Evolutionary conservation across 78 protist species (phyloP), one percentile per base, ranked within the genome.

Genomic region (Capsaspora owczarzaki): DNA sequence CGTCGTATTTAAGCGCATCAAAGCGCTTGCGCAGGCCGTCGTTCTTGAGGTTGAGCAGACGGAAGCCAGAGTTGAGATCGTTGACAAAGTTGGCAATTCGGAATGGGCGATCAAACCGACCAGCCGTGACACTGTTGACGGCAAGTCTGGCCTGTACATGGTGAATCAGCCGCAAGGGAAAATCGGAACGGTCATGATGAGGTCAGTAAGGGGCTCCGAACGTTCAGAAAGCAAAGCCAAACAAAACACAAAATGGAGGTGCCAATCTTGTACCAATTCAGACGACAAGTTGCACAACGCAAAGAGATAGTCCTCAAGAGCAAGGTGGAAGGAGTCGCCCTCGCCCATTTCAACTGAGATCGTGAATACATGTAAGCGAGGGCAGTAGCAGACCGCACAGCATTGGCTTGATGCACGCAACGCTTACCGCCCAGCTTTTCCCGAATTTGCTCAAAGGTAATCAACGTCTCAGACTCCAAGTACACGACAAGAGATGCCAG

Each of bases 21-120:
- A 41, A 63, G 27, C 81, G 47, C 71, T 81, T 87, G 69, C 94
- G 79, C 22, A 91, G 78, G 25, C 60, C 53, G 70, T 91, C 94
- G 56, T 91, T 91, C 80, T 87, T 87, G 25, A 91, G 81, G 72
- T 86, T 87, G 71, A 91, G 77, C 29, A 84, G 66, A 33, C 85
- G 76, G 75, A 91, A 87, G 5, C 88, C 94, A 29, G 77, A 60
- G 49, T 81, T 78, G 41, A 91, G 31, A 68, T 86, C 88, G 25
- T 72, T 46, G 10, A 87, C 81, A 49, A 86, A 86, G 2, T n/a
- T 56, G 2, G 76, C 46, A 25, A 85, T 83, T 16, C 37, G 29
- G 3, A 27, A 4, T 70, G 93, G 90, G 16, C 82, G 70, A 35
- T 49, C 85, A 76, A 47, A 89, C 46, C 85, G 87, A 31, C 84